Evolutionary conservation across 2,329 filamentous ascomycete species (phyloP).

Genomic region (Phoma sp.): DNA sequence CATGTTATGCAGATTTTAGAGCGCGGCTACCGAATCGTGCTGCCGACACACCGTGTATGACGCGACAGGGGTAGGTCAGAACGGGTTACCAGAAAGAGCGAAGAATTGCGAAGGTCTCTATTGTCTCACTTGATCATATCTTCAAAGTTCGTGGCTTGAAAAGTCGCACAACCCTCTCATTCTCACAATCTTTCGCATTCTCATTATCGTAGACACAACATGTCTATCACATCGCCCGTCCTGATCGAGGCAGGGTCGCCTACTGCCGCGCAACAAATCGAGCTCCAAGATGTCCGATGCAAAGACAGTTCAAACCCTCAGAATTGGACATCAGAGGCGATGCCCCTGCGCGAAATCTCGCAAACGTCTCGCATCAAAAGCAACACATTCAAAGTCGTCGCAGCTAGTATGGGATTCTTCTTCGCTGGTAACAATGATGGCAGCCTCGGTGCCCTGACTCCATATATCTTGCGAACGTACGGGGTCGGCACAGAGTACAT

Average conservation of each 20-base stretch:
- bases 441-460: slow-evolving; percentile 66
- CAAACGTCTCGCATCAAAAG: neutral
- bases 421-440: slow-evolving; percentile 70
- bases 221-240: neutral
- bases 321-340: neutral
- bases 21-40: too few species aligned
- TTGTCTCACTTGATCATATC: neutral
- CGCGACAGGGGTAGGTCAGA: too few species aligned
- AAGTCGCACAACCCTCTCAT: neutral
- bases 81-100: neutral
- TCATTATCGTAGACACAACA: neutral
- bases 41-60: too few species aligned
- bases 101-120: slow-evolving; percentile 1
- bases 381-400: neutral
- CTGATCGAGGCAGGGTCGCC: neutral
- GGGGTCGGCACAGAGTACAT: slow-evolving; percentile 55
- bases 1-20: too few species aligned
- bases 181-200: neutral
- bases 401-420: slow-evolving; percentile 64
- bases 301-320: neutral
- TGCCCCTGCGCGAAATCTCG: neutral
- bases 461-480: slow-evolving; percentile 66
- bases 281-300: neutral
- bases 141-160: too few species aligned
- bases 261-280: neutral